A percentile compares a stretch with the other conserved stretches of the same genome.
Conservation (phyloP, 371 early-diverging fungal species). For the Mucor lusitanicus region DNA sequence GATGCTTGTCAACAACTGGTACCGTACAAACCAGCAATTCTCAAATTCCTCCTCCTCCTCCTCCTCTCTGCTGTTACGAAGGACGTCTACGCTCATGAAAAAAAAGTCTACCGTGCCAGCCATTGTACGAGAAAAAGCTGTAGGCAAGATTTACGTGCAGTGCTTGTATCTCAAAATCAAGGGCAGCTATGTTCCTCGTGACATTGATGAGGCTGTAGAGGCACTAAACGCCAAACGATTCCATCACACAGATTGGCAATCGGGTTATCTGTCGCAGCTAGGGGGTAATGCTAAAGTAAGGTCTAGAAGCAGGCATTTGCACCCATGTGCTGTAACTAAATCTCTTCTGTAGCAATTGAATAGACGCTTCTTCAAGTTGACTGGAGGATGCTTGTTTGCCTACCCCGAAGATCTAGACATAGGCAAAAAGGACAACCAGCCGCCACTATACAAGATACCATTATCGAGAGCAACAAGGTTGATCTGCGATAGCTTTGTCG, state of each 20-base stretch:
- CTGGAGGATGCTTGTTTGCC: constrained; percentile 11
- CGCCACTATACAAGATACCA: constrained; percentile 8
- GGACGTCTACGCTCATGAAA: neutral
- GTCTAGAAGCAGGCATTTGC: neutral
- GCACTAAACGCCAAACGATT: constrained; percentile 35
- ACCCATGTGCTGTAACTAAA: neutral
- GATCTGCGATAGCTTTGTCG: constrained; percentile 4
- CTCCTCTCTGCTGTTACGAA: neutral
- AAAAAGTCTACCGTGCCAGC: neutral
- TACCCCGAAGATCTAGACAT: neutral
- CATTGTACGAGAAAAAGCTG: constrained; percentile 33
- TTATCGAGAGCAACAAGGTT: constrained; percentile 7
- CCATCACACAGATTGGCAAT: constrained; percentile 35
- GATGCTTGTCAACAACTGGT: constrained; percentile 46
- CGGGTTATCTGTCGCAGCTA: constrained; percentile 38
- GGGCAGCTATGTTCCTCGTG: constrained; percentile 12
- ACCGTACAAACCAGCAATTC: constrained; percentile 8
- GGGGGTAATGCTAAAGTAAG: constrained; percentile 35
- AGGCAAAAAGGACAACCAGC: neutral
- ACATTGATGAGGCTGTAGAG: constrained; percentile 33
- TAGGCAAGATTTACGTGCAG: constrained; percentile 38
- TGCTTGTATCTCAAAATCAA: constrained; percentile 15
- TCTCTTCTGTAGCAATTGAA: neutral
- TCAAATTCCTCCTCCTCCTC: neutral
- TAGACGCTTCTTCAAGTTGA: constrained; percentile 9